phyloP scores from a whole-genome alignment of 805 yeast species.

The Hermanozyma aechmeae region DNA sequence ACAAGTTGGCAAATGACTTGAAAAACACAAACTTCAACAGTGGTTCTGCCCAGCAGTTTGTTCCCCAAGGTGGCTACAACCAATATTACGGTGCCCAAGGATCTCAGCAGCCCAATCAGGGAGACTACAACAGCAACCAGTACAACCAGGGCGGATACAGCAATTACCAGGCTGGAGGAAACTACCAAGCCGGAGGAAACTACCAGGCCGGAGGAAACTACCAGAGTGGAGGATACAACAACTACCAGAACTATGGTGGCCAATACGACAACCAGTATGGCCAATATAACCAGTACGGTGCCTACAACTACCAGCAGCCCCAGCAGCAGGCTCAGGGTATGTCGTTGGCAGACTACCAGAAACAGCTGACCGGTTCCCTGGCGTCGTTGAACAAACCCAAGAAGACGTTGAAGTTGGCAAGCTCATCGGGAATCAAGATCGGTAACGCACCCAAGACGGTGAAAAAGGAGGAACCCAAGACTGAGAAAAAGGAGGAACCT shows the following conservation, averaged over 20 bases:
- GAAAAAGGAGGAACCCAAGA: conserved; percentile 13
- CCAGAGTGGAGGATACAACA: conserved; percentile 12
- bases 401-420: conserved; percentile 57
- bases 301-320: conserved; percentile 9
- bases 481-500: conserved; percentile 27
- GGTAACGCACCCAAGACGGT: conserved; percentile 25
- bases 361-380: conserved; percentile 43
- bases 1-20: conserved; percentile 35
- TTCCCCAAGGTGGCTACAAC: conserved; percentile 29
- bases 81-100: too few species aligned
- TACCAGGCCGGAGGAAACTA: too few species aligned
- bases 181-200: conserved; percentile 1
- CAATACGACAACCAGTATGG: conserved; percentile 15
- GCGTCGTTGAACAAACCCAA: conserved; percentile 46
- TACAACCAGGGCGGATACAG: conserved; percentile 6
- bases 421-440: conserved; percentile 57
- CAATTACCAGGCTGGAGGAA: conserved; percentile 4
- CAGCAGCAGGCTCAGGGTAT: conserved; percentile 32
- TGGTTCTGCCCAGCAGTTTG: conserved; percentile 38
- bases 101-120: conserved; percentile 6
- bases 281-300: conserved; percentile 12
- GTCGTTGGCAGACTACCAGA: conserved; percentile 78
- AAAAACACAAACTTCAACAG: conserved; percentile 43
- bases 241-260: conserved; percentile 5
- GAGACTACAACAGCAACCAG: conserved; percentile 5